Evolutionary conservation across 2,329 filamentous ascomycete genomes (phyloP), one percentile per base, ranked within the genome.

Genomic region (Neonectria ditissima): DNA sequence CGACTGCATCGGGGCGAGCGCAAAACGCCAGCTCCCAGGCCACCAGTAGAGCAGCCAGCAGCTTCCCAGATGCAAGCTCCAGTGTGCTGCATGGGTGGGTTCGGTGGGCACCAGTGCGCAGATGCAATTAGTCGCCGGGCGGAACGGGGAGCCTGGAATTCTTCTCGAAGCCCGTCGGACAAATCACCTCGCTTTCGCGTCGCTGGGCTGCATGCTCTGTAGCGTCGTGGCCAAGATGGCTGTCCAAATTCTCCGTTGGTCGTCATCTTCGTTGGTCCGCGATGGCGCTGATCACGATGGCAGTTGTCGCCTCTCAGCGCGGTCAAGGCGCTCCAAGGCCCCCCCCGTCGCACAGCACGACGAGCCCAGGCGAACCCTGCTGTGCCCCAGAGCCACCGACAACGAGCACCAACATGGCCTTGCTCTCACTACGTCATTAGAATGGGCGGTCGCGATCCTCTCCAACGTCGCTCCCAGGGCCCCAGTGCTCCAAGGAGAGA

Each of bases 161-260:
- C 55, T 73, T 73, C 71, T 73, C 61, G 71, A 73, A 73, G 68
- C 60, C 51, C 60, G 55, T 55, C 52, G 63, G 59, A 65, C 63
- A 69, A 66, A 58, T 55, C 59, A 48, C 39, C 37, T 55, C 55
- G 32, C 61, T 20, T 65, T 51, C 53, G 45, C 53, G 9, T 32
- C 28, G 43, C 28, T n/a, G 26, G 24, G 16, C 26, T 26, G 44
- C 44, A 47, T 47, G 22, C 24, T 26, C 24, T 47, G 44, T 26
- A 47, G 45, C 37, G 14, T 48, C 26, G 24, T 9, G 13, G 43
- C 20, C 43, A 47, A 47, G 14, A 20, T 16, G 24, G 24, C 24
- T 16, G 24, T 30, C 44, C 18, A 45, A 45, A 32, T 52, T 62
- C 5, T 28, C 28, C 48, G 39, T 24, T 26, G 14, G 43, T 24